phyloP scores from a whole-genome alignment of 2,329 filamentous ascomycete species.

The Allantophomopsis cytisporea region DNA sequence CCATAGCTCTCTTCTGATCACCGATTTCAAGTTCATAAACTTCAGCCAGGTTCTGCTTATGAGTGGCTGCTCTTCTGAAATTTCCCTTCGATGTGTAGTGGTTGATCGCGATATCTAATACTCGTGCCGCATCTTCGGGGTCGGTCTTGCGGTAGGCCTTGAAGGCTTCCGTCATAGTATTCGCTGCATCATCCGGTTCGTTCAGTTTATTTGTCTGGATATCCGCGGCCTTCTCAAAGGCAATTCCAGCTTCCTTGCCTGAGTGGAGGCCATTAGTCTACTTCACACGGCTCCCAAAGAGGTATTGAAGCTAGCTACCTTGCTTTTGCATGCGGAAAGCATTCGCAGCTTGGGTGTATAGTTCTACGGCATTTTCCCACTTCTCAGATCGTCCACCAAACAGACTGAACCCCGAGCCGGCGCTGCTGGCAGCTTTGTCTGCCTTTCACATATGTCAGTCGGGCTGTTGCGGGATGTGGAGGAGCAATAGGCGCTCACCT shows the following conservation, averaged over 20 bases:
- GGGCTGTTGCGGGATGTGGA: slow-evolving; percentile 14
- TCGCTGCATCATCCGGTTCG: slow-evolving; percentile 85
- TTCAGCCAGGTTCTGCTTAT: slow-evolving; percentile 82
- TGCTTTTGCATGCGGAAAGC: slow-evolving; percentile 80
- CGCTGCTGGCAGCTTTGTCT: slow-evolving; percentile 66
- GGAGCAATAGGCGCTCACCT: slow-evolving; percentile 34
- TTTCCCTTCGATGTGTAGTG: slow-evolving; percentile 86
- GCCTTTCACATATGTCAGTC: slow-evolving; percentile 41
- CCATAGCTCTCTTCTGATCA: slow-evolving; percentile 65
- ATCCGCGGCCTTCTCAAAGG: slow-evolving; percentile 75
- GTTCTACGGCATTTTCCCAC: slow-evolving; percentile 76
- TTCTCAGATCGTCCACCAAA: slow-evolving; percentile 83
- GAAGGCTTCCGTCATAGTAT: slow-evolving; percentile 80
- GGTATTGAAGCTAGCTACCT: slow-evolving; percentile 36
- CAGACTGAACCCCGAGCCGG: slow-evolving; percentile 72
- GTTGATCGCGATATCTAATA: slow-evolving; percentile 65
- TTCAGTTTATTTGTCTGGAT: slow-evolving; percentile 73
- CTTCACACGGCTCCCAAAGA: not conserved
- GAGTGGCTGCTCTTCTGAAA: slow-evolving; percentile 77
- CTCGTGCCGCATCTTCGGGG: slow-evolving; percentile 70
- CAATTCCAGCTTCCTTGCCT: slow-evolving; percentile 77
- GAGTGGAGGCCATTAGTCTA: slow-evolving; percentile 2
- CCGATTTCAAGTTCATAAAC: slow-evolving; percentile 72
- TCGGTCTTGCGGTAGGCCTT: slow-evolving; percentile 85
- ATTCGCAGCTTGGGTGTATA: slow-evolving; percentile 82